phyloP scores from a whole-genome alignment of 2,329 filamentous ascomycete genomes.

The Diaporthe sp. region DNA sequence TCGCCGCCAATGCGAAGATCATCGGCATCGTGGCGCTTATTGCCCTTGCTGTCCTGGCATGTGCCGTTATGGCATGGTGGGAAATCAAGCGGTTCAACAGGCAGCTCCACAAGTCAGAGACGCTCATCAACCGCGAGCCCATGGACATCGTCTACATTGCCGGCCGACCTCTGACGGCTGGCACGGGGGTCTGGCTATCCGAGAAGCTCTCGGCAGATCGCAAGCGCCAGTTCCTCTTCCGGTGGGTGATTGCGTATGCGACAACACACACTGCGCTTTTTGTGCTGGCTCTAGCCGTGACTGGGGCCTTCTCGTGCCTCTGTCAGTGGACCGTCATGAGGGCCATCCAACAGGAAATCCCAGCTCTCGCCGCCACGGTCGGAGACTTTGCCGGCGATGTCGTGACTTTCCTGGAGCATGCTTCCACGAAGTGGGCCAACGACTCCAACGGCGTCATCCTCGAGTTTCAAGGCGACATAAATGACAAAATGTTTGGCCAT shows the following conservation, averaged over 20 bases:
- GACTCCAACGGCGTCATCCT: slow-evolving; percentile 81
- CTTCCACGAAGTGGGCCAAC: slow-evolving; percentile 82
- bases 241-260: slow-evolving; percentile 90
- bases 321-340: slow-evolving; percentile 86
- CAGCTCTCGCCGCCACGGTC: slow-evolving; percentile 80
- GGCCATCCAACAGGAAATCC: slow-evolving; percentile 81
- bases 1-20: slow-evolving; percentile 78
- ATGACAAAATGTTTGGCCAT: slow-evolving; percentile 87
- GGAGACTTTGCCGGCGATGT: slow-evolving; percentile 85
- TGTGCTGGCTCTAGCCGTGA: slow-evolving; percentile 84
- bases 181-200: slow-evolving; percentile 78
- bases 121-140: slow-evolving; percentile 79
- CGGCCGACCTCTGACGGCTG: slow-evolving; percentile 83
- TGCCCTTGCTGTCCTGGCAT: slow-evolving; percentile 78
- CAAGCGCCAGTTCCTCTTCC: slow-evolving; percentile 74
- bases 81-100: slow-evolving; percentile 84
- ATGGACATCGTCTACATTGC: slow-evolving; percentile 92
- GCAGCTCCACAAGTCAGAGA: slow-evolving; percentile 77
- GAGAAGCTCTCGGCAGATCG: slow-evolving; percentile 67
- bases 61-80: slow-evolving; percentile 83
- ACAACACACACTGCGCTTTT: slow-evolving; percentile 89
- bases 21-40: slow-evolving; percentile 83
- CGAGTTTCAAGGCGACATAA: slow-evolving; percentile 73
- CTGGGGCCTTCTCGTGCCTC: slow-evolving; percentile 85
- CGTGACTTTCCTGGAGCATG: slow-evolving; percentile 77